Conservation (phyloP, 2,329 filamentous ascomycete species). For the Orbilia javanica region DNA sequence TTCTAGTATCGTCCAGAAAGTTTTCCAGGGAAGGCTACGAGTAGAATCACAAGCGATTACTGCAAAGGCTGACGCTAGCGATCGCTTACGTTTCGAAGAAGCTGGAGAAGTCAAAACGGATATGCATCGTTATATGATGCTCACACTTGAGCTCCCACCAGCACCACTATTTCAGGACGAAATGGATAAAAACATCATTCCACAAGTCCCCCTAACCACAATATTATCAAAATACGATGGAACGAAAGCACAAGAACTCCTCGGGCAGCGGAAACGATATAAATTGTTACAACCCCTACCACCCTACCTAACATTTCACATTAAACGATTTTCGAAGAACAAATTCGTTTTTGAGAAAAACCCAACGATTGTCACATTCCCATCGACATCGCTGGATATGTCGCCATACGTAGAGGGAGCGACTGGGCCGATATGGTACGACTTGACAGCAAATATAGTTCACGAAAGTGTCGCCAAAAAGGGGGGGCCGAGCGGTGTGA, state of each 20-base stretch:
- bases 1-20: constrained; percentile 86
- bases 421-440: constrained; percentile 87
- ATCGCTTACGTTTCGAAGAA: constrained; percentile 92
- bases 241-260: constrained; percentile 84
- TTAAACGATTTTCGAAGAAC: constrained; percentile 96
- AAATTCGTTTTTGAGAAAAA: constrained; percentile 97
- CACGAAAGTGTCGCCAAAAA: constrained; percentile 76
- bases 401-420: constrained; percentile 91
- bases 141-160: constrained; percentile 91
- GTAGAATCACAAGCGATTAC: constrained; percentile 95
- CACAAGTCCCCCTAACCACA: constrained; percentile 83
- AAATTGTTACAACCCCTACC: constrained; percentile 90
- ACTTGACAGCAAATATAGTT: constrained; percentile 93
- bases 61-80: constrained; percentile 85
- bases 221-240: constrained; percentile 96
- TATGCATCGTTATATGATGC: constrained; percentile 83
- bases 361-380: constrained; percentile 97
- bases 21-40: constrained; percentile 92
- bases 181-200: constrained; percentile 94
- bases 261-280: constrained; percentile 88
- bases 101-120: constrained; percentile 83
- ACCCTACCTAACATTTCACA: constrained; percentile 90
- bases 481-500: constrained; percentile 67
- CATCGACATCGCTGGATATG: constrained; percentile 85
- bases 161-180: constrained; percentile 97